phyloP scores from a whole-genome alignment of 179 eudicot genomes.

The Amaranthus tricolor region DNA sequence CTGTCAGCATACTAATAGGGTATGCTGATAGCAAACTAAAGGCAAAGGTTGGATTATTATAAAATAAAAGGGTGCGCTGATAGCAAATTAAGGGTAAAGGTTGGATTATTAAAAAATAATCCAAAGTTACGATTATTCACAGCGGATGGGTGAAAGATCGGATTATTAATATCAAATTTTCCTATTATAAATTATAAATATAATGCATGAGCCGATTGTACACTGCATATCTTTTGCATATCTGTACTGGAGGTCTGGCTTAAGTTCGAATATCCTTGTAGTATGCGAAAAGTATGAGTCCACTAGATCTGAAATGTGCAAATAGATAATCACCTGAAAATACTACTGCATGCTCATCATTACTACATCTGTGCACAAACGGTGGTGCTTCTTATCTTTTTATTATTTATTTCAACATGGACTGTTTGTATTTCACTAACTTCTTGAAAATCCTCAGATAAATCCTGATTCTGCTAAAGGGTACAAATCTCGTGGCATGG shows the following conservation, averaged over 20 bases:
- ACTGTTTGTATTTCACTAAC: not conserved
- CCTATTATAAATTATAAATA: no score
- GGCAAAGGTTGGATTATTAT: no score
- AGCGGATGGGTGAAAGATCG: no score
- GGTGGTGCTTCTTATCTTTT: not conserved
- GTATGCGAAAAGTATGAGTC: not conserved
- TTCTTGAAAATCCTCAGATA: slow-evolving; percentile 39
- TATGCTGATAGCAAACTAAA: no score
- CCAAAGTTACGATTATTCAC: no score
- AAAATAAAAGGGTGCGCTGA: no score
- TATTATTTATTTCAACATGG: not conserved
- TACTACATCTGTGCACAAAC: not conserved
- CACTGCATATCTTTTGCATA: not conserved
- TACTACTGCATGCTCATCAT: not conserved
- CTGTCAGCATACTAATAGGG: no score
- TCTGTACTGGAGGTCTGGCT: not conserved
- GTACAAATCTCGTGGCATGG: slow-evolving; percentile 85
- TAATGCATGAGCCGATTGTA: not conserved
- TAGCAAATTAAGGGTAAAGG: no score
- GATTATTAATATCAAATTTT: no score
- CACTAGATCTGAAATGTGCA: not conserved
- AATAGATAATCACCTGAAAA: not conserved
- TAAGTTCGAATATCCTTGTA: no score
- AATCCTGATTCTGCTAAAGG: slow-evolving; percentile 99
- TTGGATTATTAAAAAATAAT: no score